phyloP scores from a whole-genome alignment of 768 basidiomycete species.

The Macrolepiota albuminosa region DNA sequence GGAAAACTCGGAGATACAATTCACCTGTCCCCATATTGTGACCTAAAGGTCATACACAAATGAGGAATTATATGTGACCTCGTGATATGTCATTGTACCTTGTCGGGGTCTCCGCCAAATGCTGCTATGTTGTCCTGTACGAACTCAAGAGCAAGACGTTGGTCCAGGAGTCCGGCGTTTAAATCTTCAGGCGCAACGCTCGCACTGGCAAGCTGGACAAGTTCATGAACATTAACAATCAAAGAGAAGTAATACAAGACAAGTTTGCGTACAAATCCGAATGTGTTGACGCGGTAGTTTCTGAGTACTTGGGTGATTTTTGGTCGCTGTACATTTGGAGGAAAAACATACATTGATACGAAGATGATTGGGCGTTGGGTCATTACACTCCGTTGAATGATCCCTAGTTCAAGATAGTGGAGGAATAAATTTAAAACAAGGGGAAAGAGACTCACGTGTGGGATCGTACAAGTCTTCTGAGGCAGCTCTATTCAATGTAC shows the following conservation, averaged over 20 bases:
- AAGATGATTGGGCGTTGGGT: slow-evolving; percentile 53
- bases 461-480: slow-evolving; percentile 40
- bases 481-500: slow-evolving; percentile 30
- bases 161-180: slow-evolving; percentile 59
- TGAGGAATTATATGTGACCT: neutral
- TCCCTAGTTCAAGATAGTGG: slow-evolving; percentile 25
- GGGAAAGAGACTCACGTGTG: slow-evolving; percentile 31
- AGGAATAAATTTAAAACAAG: neutral
- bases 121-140: slow-evolving; percentile 60
- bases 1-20: neutral
- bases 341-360: slow-evolving; percentile 38
- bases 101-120: slow-evolving; percentile 61
- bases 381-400: slow-evolving; percentile 43
- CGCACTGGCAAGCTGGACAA: slow-evolving; percentile 38
- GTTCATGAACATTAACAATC: neutral
- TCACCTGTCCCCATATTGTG: slow-evolving; percentile 44
- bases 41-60: slow-evolving; percentile 26
- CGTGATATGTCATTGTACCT: slow-evolving; percentile 25
- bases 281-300: slow-evolving; percentile 55
- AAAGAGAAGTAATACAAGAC: neutral
- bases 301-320: slow-evolving; percentile 20
- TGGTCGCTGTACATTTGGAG: neutral
- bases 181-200: slow-evolving; percentile 42
- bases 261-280: slow-evolving; percentile 42
- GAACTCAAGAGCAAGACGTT: slow-evolving; percentile 53